Percentiles rank a stretch among this genome's conserved stretches.
Evolutionary conservation across 192 early-diverging fungal genomes (phyloP).

Genomic region (Chytriomyces confervae): DNA sequence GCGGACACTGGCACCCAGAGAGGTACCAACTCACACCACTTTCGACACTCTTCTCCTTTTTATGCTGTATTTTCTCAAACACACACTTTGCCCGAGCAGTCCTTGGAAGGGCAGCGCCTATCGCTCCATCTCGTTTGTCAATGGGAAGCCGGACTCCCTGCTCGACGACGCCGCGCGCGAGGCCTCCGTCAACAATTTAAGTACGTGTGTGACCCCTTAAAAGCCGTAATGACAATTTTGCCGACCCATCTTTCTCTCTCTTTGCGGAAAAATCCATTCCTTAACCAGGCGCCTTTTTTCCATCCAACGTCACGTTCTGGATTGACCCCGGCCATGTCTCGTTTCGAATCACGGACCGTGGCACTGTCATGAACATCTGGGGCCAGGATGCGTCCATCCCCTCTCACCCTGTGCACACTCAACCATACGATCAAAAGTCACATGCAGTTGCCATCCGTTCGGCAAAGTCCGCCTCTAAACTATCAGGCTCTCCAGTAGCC

Average conservation of each 20-base stretch:
- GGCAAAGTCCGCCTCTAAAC: no score
- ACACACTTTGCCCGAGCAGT: background rate
- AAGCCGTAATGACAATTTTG: no score
- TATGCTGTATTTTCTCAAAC: background rate
- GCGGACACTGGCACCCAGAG: slow-evolving; percentile 9
- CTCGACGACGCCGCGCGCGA: slow-evolving; percentile 19
- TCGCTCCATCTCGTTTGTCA: slow-evolving; percentile 14
- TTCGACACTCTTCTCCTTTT: background rate
- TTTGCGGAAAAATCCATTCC: no score
- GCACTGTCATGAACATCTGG: slow-evolving; percentile 23
- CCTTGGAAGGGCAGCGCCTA: slow-evolving; percentile 30
- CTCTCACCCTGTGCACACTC: background rate
- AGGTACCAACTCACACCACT: background rate
- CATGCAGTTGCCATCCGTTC: background rate
- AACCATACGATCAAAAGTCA: background rate
- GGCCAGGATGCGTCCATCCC: slow-evolving; percentile 2
- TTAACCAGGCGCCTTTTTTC: slow-evolving; percentile 18
- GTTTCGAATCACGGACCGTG: slow-evolving; percentile 32
- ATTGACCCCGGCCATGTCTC: slow-evolving; percentile 42
- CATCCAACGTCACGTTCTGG: slow-evolving; percentile 34
- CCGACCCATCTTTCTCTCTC: no score
- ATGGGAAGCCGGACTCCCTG: slow-evolving; percentile 15
- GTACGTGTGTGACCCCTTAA: background rate
- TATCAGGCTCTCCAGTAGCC: background rate
- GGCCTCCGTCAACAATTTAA: slow-evolving; percentile 1